Conservation (phyloP, 805 yeast species). For the Nakazawaea anatomiae region DNA sequence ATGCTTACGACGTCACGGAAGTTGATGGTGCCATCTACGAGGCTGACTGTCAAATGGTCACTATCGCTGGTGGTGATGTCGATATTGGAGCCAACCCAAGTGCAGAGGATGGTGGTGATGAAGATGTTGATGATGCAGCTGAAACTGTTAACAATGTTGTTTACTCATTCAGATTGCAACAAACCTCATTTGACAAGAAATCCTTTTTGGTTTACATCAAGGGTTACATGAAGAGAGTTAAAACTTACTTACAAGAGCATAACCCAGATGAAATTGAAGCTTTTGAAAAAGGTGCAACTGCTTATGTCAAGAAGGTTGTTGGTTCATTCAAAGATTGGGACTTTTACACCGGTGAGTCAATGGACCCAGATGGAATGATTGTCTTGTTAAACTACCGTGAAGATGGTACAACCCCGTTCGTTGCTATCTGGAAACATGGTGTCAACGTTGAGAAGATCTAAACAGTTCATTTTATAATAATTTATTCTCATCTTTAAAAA, state of each 20-base stretch:
- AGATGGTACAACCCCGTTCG: constrained; percentile 97
- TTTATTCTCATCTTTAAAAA: not conserved
- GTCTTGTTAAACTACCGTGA: constrained; percentile 99
- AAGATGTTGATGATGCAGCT: constrained; percentile 70
- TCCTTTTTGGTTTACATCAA: constrained; percentile 94
- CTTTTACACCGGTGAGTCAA: constrained; percentile 98
- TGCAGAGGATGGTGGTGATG: constrained; percentile 87
- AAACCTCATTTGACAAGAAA: constrained; percentile 95
- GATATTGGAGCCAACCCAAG: constrained; percentile 99
- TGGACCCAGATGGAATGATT: constrained; percentile 99
- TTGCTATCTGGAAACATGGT: constrained; percentile 99
- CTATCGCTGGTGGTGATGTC: constrained; percentile 77
- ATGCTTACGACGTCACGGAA: constrained; percentile 85
- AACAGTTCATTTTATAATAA: constrained; percentile 20
- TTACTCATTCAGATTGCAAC: constrained; percentile 96
- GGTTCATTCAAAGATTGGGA: constrained; percentile 98
- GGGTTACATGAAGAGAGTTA: constrained; percentile 97
- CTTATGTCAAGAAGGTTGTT: constrained; percentile 94
- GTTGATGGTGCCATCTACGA: constrained; percentile 93
- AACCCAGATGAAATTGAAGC: constrained; percentile 81
- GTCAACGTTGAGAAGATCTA: constrained; percentile 84
- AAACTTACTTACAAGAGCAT: constrained; percentile 83
- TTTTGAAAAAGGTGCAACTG: constrained; percentile 96
- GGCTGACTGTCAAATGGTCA: constrained; percentile 93
- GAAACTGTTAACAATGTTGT: constrained; percentile 97